These are phyloP conservation scores for Bodo saltans DNA, from an alignment of 78 protist genomes.

Conservation along the genomic window DNA sequence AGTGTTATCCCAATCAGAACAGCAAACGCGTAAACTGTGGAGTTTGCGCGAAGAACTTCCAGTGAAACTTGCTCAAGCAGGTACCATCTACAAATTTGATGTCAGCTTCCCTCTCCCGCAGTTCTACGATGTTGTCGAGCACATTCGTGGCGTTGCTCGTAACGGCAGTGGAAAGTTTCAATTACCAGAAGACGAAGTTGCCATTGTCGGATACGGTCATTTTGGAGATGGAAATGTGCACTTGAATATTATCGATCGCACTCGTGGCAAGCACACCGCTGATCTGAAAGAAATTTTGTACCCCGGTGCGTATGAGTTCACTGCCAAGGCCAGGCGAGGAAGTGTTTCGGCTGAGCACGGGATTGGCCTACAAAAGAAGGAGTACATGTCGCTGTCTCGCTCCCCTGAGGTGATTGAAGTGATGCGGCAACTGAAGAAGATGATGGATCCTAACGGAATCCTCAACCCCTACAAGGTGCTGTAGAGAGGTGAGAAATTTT, in stretches of 20 bases:
- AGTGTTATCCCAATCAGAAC: background rate
- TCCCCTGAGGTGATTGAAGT: background rate
- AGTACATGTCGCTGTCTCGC: constrained; percentile 5
- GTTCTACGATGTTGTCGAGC: constrained; percentile 37
- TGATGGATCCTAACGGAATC: constrained; percentile 60
- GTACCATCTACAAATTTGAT: constrained; percentile 23
- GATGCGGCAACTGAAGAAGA: constrained; percentile 45
- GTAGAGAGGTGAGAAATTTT: no score
- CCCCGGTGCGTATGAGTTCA: background rate
- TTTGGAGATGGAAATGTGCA: constrained; percentile 67
- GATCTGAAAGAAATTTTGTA: background rate
- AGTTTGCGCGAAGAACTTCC: constrained; percentile 7
- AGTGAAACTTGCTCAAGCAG: background rate
- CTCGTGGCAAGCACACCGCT: background rate
- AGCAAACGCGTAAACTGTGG: constrained; percentile 25
- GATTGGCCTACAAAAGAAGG: constrained; percentile 44
- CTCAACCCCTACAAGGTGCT: constrained; percentile 60
- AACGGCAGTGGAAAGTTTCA: no score
- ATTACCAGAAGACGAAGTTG: background rate
- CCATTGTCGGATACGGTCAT: constrained; percentile 54
- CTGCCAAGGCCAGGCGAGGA: background rate
- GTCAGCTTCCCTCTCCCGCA: background rate
- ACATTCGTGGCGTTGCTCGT: constrained; percentile 13
- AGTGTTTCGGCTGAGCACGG: constrained; percentile 69
- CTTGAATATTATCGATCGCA: constrained; percentile 34